These are phyloP conservation scores for Beauveria scarabaeidicola DNA, from an alignment of 2,329 filamentous ascomycete species.

Conservation along the genomic window DNA sequence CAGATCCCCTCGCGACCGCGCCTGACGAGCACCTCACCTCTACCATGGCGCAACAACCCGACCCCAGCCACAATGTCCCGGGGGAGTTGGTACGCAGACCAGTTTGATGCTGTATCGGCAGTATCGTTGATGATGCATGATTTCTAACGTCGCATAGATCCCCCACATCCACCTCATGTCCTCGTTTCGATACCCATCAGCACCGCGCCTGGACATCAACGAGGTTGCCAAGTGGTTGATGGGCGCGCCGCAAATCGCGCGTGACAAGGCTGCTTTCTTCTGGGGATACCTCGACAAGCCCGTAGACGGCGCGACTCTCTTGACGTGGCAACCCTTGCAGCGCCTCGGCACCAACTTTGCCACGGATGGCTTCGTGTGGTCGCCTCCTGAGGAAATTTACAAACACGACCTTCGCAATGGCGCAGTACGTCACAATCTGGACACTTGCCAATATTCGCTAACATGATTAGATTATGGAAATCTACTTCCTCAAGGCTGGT, in stretches of 20 bases:
- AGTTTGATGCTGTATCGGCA: not conserved
- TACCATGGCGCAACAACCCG: constrained; percentile 29
- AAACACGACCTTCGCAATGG: constrained; percentile 61
- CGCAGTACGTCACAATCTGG: constrained; percentile 33
- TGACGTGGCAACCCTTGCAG: constrained; percentile 81
- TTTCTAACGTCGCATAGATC: constrained; percentile 45
- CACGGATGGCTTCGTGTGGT: constrained; percentile 90
- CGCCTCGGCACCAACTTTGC: constrained; percentile 66
- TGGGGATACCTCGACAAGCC: constrained; percentile 89
- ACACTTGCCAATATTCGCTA: constrained; percentile 1
- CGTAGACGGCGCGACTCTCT: constrained; percentile 68
- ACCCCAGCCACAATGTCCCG: constrained; percentile 34
- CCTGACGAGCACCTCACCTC: not conserved
- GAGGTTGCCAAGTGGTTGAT: constrained; percentile 79
- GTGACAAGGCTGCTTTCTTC: constrained; percentile 76
- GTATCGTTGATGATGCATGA: not conserved
- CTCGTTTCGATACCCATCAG: constrained; percentile 67
- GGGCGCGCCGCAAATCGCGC: constrained; percentile 75
- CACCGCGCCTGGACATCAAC: constrained; percentile 61
- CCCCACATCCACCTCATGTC: constrained; percentile 87
- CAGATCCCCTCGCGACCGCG: not conserved
- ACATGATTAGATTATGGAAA: constrained; percentile 65
- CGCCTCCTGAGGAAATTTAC: constrained; percentile 68
- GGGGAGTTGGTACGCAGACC: constrained; percentile 30
- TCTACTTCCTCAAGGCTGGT: constrained; percentile 73